Base-by-base conservation (phyloP, 2,329 filamentous ascomycete genomes). In the Eutypella sp. region DNA sequence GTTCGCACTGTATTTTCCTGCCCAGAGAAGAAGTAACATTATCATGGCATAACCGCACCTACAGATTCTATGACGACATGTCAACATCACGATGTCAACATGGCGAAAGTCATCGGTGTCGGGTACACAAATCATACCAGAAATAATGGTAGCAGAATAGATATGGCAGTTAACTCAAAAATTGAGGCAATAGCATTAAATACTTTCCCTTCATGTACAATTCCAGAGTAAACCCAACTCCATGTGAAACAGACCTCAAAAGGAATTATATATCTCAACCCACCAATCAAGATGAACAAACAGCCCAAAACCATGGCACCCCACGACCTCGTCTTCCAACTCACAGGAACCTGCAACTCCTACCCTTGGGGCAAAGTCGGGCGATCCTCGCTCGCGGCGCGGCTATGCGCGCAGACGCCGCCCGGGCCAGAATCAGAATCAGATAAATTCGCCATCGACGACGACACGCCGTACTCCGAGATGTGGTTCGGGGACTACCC, bases 401-500 rank as follows among this genome's bases (percentile, higher is more conserved):
- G 72, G 36, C 67, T 88, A 9, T 87, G 82, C 56, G 73, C 76
- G 10, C 78, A 84, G 53, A 86, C 84, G 0, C 81, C 82, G 80
- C 11, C 76, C 72, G 5, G 71, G 73, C 29, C n/a, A n/a, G n/a
- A n/a, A n/a, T n/a, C n/a, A n/a, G n/a, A n/a, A n/a, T n/a, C n/a
- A n/a, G n/a, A n/a, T n/a, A n/a, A n/a, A n/a, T 85, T 85, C 67
- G 72, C 77, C 49, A 75, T 89, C 41, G 74, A 89, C 19, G 77
- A 87, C 45, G 70, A 74, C 47, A 74, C 81, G 54, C 65, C 71
- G 6, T 90, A 90, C 58, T 73, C 73, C 0, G 73, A 76, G 75
- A 81, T 85, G 75, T 89, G 85, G 85, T 85, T 89, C 71, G 85
- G 84, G 4, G 88, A 86, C 38, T 89, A 90, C 59, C 84, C 85